Evolutionary conservation across 768 basidiomycete species (phyloP), one percentile per base, ranked within the genome.

Genomic region (Chiua virens): DNA sequence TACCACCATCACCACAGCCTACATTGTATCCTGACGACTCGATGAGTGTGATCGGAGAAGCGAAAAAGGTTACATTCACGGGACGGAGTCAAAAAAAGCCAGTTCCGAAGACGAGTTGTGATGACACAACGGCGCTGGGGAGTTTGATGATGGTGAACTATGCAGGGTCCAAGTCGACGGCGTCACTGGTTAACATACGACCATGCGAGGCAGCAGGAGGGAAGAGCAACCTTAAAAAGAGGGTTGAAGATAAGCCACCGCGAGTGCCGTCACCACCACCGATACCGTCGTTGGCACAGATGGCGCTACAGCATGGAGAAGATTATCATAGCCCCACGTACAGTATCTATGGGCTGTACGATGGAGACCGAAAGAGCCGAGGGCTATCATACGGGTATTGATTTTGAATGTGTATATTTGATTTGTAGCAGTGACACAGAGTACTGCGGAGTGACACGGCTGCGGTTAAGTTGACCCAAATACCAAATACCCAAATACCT

Each of bases 301-400:
- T 91, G 87, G 88, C 79, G 43, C 64, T 90, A 62, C 77, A 80
- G 40, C 85, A 86, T 53, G 67, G 71, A 3, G 80, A 86, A 7
- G 80, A 80, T 42, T 90, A 91, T 54, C 75, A 82, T 54, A 89
- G 89, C 60, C 87, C 89, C 17, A 91, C 89, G 6, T 91, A 91
- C 58, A 92, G 89, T 64, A 80, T 92, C 49, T 91, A 86, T 61
- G 85, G 85, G 36, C 57, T 89, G 56, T 90, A 90, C 61, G 85
- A 81, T 46, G 74, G 69, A 23, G 83, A 83, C 39, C 71, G 81
- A 57, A 87, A 80, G 70, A 83, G 82, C 45, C 58, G 69, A 15
- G 57, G 53, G 3, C 40, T 53, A 18, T 68, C 61, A 17, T 65
- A 57, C 23, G 68, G 62, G 8, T 62, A 57, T 55, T 58, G 50